Percentiles rank a stretch among this genome's conserved stretches.
Evolutionary conservation across 202 grass and related monocot genomes (phyloP).

Genomic region (Tripidium arundinaceum): DNA sequence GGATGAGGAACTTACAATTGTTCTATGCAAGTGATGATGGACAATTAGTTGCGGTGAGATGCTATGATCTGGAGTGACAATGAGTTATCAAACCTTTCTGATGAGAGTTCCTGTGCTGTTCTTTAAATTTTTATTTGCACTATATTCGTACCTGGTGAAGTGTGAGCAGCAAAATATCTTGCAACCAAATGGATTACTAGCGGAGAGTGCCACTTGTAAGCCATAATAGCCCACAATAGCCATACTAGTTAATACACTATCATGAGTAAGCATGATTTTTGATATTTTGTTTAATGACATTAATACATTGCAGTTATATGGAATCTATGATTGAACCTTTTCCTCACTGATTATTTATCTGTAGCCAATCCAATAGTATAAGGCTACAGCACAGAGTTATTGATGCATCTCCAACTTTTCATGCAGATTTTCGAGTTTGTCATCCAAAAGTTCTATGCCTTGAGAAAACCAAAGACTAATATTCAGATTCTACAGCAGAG

Average conservation of each 20-base stretch:
- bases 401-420: constrained; percentile 36
- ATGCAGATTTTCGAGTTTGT: constrained; percentile 96
- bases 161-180: not conserved
- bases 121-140: not conserved
- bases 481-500: constrained; percentile 97
- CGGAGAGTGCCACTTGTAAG: not conserved
- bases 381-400: constrained; percentile 5
- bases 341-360: not conserved
- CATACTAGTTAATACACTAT: not conserved
- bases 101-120: not conserved
- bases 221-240: not conserved
- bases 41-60: not conserved
- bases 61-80: not conserved
- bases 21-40: not conserved
- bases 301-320: not conserved
- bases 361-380: not conserved
- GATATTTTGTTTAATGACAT: not conserved
- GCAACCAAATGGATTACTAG: not conserved
- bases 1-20: not conserved
- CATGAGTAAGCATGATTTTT: constrained; percentile 4
- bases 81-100: not conserved
- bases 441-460: constrained; percentile 92
- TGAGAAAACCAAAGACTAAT: constrained; percentile 99
- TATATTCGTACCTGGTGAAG: not conserved
- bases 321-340: not conserved